Base-by-base conservation (phyloP, 352 stramenopile species). In the Globisporangium emineosum region DNA sequence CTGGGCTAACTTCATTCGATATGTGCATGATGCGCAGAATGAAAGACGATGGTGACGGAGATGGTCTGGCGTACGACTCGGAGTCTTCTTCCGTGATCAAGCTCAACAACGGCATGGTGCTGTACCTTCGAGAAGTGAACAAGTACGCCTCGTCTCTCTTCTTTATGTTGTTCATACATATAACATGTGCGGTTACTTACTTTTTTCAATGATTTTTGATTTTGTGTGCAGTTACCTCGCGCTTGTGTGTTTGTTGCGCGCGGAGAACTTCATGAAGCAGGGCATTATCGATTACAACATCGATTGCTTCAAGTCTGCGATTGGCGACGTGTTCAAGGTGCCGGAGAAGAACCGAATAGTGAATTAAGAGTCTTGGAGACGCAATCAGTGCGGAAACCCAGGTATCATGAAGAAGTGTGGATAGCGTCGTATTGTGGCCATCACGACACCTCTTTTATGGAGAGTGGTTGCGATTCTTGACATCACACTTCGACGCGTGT, bases 281-380 rank as follows among this genome's bases (percentile, higher is more conserved):
- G 95, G 94, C 50, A 93, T 99, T 66, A 98, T 99, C 66, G 97
- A 99, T 73, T 99, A 98, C 82, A 99, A 99, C 75, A 98, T 99
- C 67, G 93, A 98, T 68, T 98, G 91, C 78, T 96, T 99, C 73
- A 98, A 98, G 76, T 89, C 93, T 30, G 94, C 95, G 12, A 89
- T 99, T 32, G 77, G 86, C 43, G 84, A 96, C 55, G 85, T 95
- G 19, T 95, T 97, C 74, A 92, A 91, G 69, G 68, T 83, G 43
- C 72, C 80, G 0, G 84, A 82, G 56, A 85, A 85, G 57, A 76
- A 67, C 57, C 68, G 72, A 65, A 76, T 77, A 75, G 60, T 62
- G 29, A 71, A 79, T 47, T 75, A 75, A 47, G 32, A n/a, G 47
- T 65, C 10, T 27, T 52, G 35, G 19, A 45, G 25, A n/a, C 47